Evolutionary conservation across 768 basidiomycete species (phyloP), one percentile per base, ranked within the genome.

Genomic region (Rhizopogon salebrosus): DNA sequence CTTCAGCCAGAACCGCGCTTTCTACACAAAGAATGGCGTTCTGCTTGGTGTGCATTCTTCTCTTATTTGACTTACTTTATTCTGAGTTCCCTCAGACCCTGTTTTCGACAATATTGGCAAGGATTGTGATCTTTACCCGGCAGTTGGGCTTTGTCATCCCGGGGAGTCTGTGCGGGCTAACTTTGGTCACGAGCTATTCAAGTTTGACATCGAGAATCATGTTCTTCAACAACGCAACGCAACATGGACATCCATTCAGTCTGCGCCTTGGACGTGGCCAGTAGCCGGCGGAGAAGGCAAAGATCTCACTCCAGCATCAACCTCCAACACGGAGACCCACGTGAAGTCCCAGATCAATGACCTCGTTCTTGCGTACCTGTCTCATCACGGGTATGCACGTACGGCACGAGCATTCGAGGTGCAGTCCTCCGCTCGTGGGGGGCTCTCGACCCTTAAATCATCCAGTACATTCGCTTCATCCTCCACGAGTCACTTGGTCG

Each of bases 21-120:
- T 98, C 70, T 97, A 87, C 66, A 97, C 94, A 27, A 93, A 89
- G 73, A 95, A 95, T 54, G 90, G 92, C 11, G 67, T 74, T 14
- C 75, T 84, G 57, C 75, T 92, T 41, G 85, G 89, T 87, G 62
- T 22, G 59, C 11, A 34, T 41, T 20, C 14, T 13, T 27, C 27
- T 45, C 23, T n/a, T 14, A 13, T n/a, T 38, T 31, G 43, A 46
- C 10, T 41, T 26, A 39, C 49, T 26, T 40, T 48, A 37, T 56
- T 14, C 22, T 55, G 24, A 48, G 40, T 48, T 41, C 34, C 34
- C 39, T 14, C 53, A 89, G 90, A 84, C 24, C 69, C 75, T 51
- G 84, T 84, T 7, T 92, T 91, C 62, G 83, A 90, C 39, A 80
- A 83, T 59, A 75, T 91, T 23, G 85, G 85, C 29, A 80, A 80